phyloP scores from a whole-genome alignment of 2,329 filamentous ascomycete species.

The Fusarium kyushuense region DNA sequence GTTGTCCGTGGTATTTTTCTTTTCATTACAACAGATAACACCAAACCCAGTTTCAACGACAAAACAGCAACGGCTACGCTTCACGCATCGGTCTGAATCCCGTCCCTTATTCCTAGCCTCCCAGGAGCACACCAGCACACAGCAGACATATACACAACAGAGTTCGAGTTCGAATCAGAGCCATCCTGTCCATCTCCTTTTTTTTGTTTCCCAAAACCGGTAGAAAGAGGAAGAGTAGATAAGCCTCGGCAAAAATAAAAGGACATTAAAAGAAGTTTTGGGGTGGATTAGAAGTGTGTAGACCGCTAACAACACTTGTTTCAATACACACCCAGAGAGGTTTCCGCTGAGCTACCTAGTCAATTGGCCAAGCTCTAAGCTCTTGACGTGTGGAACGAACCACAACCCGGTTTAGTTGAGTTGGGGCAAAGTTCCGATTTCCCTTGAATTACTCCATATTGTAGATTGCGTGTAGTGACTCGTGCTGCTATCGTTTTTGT shows the following conservation, averaged over 20 bases:
- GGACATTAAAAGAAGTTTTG: conserved; percentile 43
- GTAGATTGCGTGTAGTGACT: conserved; percentile 21
- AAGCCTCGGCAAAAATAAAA: conserved; percentile 45
- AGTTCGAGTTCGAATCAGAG: conserved; percentile 15
- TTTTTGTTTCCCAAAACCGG: conserved; percentile 45
- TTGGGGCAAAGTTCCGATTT: conserved; percentile 29
- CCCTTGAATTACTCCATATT: conserved; percentile 37
- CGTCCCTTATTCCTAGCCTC: conserved; percentile 25
- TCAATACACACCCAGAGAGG: conserved; percentile 28
- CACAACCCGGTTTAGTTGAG: conserved; percentile 21
- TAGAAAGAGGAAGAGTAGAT: conserved; percentile 45
- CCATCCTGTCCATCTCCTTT: conserved; percentile 39
- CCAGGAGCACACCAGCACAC: conserved; percentile 29
- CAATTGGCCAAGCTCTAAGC: conserved; percentile 28
- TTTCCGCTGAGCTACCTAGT: conserved; percentile 19
- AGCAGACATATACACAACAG: conserved; percentile 36
- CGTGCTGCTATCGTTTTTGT: conserved; percentile 15
- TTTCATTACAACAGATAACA: conserved; percentile 48
- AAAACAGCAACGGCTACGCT: conserved; percentile 45
- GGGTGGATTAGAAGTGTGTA: conserved; percentile 12
- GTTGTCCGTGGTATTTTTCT: conserved; percentile 40
- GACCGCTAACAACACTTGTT: conserved; percentile 32
- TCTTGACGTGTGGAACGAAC: conserved; percentile 8
- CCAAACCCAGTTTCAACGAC: conserved; percentile 39
- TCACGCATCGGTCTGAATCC: conserved; percentile 38